Evolutionary conservation across 2,329 filamentous ascomycete species (phyloP).

Genomic region (Metarhizium rileyi): DNA sequence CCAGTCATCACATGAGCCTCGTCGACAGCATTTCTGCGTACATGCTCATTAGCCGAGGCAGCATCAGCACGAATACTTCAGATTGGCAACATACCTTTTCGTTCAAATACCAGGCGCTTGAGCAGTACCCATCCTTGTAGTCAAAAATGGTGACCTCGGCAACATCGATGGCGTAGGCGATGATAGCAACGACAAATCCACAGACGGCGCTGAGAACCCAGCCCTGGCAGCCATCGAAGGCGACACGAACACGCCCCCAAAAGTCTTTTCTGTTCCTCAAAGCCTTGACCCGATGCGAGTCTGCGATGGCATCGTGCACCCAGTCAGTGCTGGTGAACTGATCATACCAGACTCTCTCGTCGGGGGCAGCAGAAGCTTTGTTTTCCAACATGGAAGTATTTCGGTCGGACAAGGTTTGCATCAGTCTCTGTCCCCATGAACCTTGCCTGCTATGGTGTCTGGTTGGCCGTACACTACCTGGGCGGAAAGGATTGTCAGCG

Average conservation of each 20-base stretch:
- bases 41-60: conserved; percentile 5
- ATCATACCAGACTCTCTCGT: conserved; percentile 96
- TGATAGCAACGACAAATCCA: conserved; percentile 70
- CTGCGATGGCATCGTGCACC: conserved; percentile 95
- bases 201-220: conserved; percentile 92
- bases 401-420: conserved; percentile 49
- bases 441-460: conserved; percentile 47
- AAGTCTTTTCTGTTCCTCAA: conserved; percentile 75
- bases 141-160: conserved; percentile 81
- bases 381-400: conserved; percentile 52
- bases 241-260: conserved; percentile 63
- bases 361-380: conserved; percentile 56
- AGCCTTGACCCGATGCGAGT: conserved; percentile 79
- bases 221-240: conserved; percentile 82
- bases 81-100: conserved; percentile 42
- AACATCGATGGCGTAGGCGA: conserved; percentile 85
- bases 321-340: conserved; percentile 97
- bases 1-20: conserved; percentile 47
- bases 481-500: not conserved
- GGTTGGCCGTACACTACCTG: conserved; percentile 28
- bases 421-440: conserved; percentile 52
- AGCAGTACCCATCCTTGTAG: conserved; percentile 82
- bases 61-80: not conserved
- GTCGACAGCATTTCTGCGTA: conserved; percentile 43
- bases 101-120: conserved; percentile 58